These are phyloP conservation scores for Kalmanozyma brasiliensis DNA, from an alignment of 1,284 basidiomycete species.

Conservation along the genomic window DNA sequence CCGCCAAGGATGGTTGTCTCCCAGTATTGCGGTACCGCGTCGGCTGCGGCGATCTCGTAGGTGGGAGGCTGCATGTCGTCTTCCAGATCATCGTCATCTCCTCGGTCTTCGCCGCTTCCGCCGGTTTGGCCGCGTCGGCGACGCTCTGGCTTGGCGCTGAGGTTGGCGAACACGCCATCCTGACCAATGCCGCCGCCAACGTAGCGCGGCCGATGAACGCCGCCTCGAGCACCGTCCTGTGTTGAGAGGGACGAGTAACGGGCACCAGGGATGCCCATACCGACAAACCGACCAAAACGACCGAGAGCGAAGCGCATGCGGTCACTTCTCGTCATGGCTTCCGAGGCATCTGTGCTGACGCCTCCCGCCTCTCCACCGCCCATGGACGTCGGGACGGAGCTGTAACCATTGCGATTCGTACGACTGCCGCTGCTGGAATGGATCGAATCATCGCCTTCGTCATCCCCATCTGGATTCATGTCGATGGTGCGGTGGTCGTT, in stretches of 20 bases:
- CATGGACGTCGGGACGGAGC: slow-evolving; percentile 33
- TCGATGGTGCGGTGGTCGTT: slow-evolving; percentile 34
- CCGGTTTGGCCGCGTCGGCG: slow-evolving; percentile 50
- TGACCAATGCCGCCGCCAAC: slow-evolving; percentile 82
- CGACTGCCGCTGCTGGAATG: slow-evolving; percentile 16
- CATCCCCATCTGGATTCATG: slow-evolving; percentile 25
- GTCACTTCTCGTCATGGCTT: slow-evolving; percentile 36
- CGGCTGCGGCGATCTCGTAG: slow-evolving; percentile 87
- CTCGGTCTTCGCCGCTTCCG: slow-evolving; percentile 69
- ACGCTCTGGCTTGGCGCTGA: slow-evolving; percentile 84
- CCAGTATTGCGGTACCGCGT: slow-evolving; percentile 95
- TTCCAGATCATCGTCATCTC: slow-evolving; percentile 75
- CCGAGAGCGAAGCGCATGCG: slow-evolving; percentile 54
- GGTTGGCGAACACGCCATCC: slow-evolving; percentile 95
- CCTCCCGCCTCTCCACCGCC: slow-evolving; percentile 3
- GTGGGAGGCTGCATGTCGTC: slow-evolving; percentile 73
- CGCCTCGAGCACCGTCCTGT: slow-evolving; percentile 26
- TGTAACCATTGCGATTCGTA: slow-evolving; percentile 28
- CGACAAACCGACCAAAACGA: slow-evolving; percentile 62
- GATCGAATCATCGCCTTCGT: slow-evolving; percentile 25
- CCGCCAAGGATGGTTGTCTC: slow-evolving; percentile 85
- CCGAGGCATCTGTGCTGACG: slow-evolving; percentile 14
- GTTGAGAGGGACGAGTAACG: slow-evolving; percentile 49
- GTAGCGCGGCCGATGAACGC: slow-evolving; percentile 37
- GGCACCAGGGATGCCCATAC: slow-evolving; percentile 65